Evolutionary conservation across 2,329 filamentous ascomycete genomes (phyloP), one percentile per base, ranked within the genome.

Genomic region (Aspergillus melleus): DNA sequence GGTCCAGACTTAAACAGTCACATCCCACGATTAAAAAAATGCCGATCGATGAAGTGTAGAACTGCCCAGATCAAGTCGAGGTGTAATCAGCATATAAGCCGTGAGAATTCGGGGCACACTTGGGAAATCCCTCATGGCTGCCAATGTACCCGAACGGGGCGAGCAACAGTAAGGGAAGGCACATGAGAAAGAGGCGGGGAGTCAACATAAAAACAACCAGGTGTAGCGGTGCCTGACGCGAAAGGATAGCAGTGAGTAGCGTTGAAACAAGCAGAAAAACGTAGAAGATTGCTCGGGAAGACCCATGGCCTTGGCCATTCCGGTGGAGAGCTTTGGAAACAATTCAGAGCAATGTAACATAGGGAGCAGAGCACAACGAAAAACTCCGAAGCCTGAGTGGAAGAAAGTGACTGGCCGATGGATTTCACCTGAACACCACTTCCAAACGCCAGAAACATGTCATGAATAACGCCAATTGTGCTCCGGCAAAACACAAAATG

Each of bases 401-500:
- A 47, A 20, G 29, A 24, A 47, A 20, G 24, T 26, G 49, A 29
- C 44, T 51, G 32, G 29, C 29, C 30, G 14, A 30, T 39, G 19
- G 9, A 30, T 42, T 50, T 24, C 22, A 30, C 6, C 39, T 11
- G 46, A 52, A 58, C 46, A n/a, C 47, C 39, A 60, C 47, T 52
- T 36, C 29, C 24, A 36, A 58, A 55, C 59, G 52, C 52, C 52
- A 39, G 24, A 52, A 42, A 50, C 30, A 53, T 51, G 49, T 39
- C 36, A 58, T 30, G 39, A 58, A 58, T 49, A 49, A 52, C 59
- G 49, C 26, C 52, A 9, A 16, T 29, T 22, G 47, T 58, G 55
- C 50, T 58, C 10, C 24, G 29, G 22, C 47, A 52, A 36, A 57
- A 24, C 22, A 39, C 39, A 50, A 26, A 22, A 61, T 39, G 51